Percentiles rank a stretch among this genome's conserved stretches.
phyloP scores from a whole-genome alignment of 441 rosid species.

The Populus hybrid region DNA sequence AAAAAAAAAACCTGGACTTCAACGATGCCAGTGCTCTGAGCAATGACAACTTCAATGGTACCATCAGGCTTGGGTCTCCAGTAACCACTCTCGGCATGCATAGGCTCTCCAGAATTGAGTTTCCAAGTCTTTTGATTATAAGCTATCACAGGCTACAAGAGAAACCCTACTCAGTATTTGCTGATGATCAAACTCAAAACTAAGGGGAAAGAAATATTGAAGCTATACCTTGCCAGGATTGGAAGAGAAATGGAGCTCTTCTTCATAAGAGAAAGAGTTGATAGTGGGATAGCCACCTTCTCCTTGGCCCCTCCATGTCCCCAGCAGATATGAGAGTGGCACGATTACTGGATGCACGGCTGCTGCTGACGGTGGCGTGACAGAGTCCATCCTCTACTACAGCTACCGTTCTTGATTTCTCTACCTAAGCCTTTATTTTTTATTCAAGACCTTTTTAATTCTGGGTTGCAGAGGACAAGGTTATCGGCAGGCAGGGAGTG shows the following conservation, averaged over 20 bases:
- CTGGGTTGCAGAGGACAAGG: too few relatives aligned
- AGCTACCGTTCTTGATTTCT: not conserved
- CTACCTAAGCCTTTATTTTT: not conserved
- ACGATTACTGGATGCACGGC: conserved; percentile 54
- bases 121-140: conserved; percentile 76
- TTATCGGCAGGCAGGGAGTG: too few relatives aligned
- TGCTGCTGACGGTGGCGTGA: not conserved
- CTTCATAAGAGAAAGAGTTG: conserved; percentile 55
- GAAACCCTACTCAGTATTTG: not conserved
- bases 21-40: conserved; percentile 75
- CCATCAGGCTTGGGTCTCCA: conserved; percentile 74
- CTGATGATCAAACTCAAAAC: too few relatives aligned
- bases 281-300: conserved; percentile 66
- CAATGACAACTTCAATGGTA: conserved; percentile 60
- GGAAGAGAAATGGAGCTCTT: conserved; percentile 57
- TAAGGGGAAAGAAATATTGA: not conserved
- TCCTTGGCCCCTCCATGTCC: conserved; percentile 75
- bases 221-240: conserved; percentile 51
- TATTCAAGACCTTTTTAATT: too few relatives aligned
- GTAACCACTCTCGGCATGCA: conserved; percentile 80
- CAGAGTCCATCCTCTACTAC: conserved; percentile 5
- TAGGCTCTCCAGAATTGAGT: conserved; percentile 55
- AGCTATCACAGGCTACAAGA: conserved; percentile 55
- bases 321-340: conserved; percentile 53
- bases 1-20: conserved; percentile 46